Evolutionary conservation across 139 green algal species (phyloP).

Genomic region (Spirogloea muscicola): DNA sequence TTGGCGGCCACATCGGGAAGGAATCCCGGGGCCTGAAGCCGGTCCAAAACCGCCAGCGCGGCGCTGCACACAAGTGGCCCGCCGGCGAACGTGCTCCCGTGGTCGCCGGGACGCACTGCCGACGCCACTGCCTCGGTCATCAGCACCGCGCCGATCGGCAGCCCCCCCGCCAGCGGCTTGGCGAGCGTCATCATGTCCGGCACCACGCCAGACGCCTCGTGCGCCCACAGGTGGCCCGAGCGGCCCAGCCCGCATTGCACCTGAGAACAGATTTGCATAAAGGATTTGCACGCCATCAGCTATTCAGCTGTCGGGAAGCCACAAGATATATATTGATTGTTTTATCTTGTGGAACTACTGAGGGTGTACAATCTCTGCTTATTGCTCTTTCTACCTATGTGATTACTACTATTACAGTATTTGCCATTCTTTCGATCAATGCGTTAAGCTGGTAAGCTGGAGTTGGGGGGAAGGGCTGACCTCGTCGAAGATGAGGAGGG

Average conservation of each 20-base stretch:
- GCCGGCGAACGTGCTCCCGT: constrained; percentile 97
- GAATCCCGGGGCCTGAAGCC: constrained; percentile 69
- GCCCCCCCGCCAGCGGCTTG: constrained; percentile 86
- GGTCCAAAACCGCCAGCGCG: constrained; percentile 50
- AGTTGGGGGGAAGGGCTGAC: constrained; percentile 47
- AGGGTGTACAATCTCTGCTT: too few relatives aligned
- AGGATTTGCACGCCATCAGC: too few relatives aligned
- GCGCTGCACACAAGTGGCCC: constrained; percentile 84
- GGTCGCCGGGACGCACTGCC: constrained; percentile 88
- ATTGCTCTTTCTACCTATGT: too few relatives aligned
- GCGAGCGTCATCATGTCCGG: constrained; percentile 97
- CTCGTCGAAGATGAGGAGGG: constrained; percentile 96
- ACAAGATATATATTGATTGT: too few relatives aligned
- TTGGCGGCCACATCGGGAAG: constrained; percentile 69
- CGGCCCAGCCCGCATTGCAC: constrained; percentile 77
- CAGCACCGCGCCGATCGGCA: constrained; percentile 94
- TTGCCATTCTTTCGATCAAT: too few relatives aligned
- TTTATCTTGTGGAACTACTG: too few relatives aligned
- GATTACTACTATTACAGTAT: too few relatives aligned
- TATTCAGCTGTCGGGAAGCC: too few relatives aligned
- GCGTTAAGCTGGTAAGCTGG: too few relatives aligned
- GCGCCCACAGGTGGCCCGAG: constrained; percentile 86
- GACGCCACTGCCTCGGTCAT: constrained; percentile 86
- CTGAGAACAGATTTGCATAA: too few relatives aligned
- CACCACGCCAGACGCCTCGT: constrained; percentile 78